These are phyloP conservation scores for Kregervanrija pseudodelftensis DNA, from an alignment of 805 yeast species.

Conservation along the genomic window DNA sequence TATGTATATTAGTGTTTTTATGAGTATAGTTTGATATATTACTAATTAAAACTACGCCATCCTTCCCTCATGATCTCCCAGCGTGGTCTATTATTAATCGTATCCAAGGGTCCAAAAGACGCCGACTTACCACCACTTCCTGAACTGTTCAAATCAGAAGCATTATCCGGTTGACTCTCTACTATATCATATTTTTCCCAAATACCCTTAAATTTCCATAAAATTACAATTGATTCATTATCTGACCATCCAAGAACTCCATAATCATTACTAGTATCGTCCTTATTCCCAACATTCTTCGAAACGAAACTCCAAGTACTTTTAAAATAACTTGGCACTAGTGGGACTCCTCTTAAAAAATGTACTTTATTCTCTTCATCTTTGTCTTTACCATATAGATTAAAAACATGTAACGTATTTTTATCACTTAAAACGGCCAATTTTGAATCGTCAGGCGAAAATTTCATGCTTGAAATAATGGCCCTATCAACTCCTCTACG, in stretches of 20 bases:
- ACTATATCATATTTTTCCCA: slow-evolving; percentile 84
- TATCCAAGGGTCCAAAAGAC: no score
- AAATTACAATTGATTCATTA: slow-evolving; percentile 61
- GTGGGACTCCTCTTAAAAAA: slow-evolving; percentile 52
- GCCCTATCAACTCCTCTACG: slow-evolving; percentile 89
- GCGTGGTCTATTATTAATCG: no score
- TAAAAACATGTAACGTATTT: slow-evolving; percentile 81
- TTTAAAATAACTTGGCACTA: slow-evolving; percentile 59
- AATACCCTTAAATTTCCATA: slow-evolving; percentile 66
- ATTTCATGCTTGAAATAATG: slow-evolving; percentile 70
- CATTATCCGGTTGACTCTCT: slow-evolving; percentile 34
- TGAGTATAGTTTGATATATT: neutral
- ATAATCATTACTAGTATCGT: slow-evolving; percentile 22
- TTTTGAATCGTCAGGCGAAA: slow-evolving; percentile 67
- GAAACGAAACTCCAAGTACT: slow-evolving; percentile 88
- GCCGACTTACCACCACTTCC: slow-evolving; percentile 15
- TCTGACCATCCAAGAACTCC: slow-evolving; percentile 71
- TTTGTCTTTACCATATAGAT: slow-evolving; percentile 19
- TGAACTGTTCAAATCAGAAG: slow-evolving; percentile 5
- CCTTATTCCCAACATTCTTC: slow-evolving; percentile 39
- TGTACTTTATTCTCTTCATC: slow-evolving; percentile 41
- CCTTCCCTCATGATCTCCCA: slow-evolving; percentile 63
- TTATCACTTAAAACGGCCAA: slow-evolving; percentile 87
- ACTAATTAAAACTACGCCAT: slow-evolving; percentile 53
- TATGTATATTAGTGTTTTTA: neutral